Percentiles rank a stretch among this genome's conserved stretches.
Evolutionary conservation across 768 basidiomycete species (phyloP).

Genomic region (Multifurca ochricompacta): DNA sequence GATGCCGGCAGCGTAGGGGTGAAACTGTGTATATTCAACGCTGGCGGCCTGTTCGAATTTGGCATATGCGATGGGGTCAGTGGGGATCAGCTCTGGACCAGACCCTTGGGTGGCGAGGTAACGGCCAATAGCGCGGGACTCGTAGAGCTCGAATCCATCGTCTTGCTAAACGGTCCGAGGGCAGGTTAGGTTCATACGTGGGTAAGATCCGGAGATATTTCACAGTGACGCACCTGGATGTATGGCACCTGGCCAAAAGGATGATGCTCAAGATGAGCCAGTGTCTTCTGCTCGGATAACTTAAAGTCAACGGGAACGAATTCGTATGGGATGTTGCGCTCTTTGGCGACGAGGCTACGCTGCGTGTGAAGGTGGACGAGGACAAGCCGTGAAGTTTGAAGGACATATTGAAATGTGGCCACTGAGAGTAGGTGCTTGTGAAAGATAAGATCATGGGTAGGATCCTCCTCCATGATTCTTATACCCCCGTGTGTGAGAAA

Average conservation of each 20-base stretch:
- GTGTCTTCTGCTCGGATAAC: background rate
- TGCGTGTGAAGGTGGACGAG: background rate
- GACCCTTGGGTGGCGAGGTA: conserved; percentile 24
- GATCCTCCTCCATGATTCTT: too few species aligned
- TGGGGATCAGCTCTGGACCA: conserved; percentile 20
- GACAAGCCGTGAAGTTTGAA: background rate
- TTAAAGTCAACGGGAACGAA: background rate
- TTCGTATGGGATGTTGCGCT: conserved; percentile 3
- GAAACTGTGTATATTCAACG: conserved; percentile 22
- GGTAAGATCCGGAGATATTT: background rate
- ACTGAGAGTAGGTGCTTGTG: too few species aligned
- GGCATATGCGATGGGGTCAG: conserved; percentile 22
- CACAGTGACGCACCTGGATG: conserved; percentile 4
- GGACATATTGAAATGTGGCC: conserved; percentile 1
- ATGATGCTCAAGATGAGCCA: background rate
- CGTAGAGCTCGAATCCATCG: conserved; percentile 26
- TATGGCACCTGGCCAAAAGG: conserved; percentile 17
- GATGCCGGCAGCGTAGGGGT: background rate
- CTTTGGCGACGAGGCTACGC: conserved; percentile 11
- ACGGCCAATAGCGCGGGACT: conserved; percentile 25
- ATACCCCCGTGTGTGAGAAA: too few species aligned
- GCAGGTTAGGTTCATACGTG: background rate
- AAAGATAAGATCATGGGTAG: too few species aligned
- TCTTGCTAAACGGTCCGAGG: conserved; percentile 20
- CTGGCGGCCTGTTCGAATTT: conserved; percentile 27